phyloP scores from a whole-genome alignment of 2,329 filamentous ascomycete species.

The Aspergillus terreus region DNA sequence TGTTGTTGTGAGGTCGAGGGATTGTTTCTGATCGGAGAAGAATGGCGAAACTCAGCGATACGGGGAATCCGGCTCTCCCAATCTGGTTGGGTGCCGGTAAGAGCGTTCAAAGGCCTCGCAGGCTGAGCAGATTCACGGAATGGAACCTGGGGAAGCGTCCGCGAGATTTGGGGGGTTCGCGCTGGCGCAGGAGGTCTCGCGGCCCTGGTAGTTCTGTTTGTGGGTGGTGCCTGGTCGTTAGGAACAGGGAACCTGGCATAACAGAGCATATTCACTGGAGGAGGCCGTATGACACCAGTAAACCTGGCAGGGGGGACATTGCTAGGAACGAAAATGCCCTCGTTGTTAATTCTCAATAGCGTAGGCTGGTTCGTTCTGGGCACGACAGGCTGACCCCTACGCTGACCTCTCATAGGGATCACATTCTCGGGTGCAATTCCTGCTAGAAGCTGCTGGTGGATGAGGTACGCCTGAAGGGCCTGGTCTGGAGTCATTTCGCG shows the following conservation, averaged over 20 bases:
- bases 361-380: conserved; percentile 6
- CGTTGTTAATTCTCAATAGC: conserved; percentile 18
- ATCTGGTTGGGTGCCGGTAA: background rate
- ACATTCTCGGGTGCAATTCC: conserved; percentile 23
- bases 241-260: background rate
- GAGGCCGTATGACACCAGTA: conserved; percentile 12
- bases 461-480: conserved; percentile 22
- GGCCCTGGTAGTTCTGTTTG: background rate
- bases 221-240: background rate
- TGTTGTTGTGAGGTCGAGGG: background rate
- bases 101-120: background rate
- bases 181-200: background rate
- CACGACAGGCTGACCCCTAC: background rate
- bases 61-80: background rate
- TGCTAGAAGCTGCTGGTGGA: conserved; percentile 26
- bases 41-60: background rate
- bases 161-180: background rate
- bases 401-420: conserved; percentile 13
- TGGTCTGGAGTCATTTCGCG: conserved; percentile 2
- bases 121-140: background rate
- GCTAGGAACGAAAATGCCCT: conserved; percentile 14
- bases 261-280: conserved; percentile 1
- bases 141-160: background rate
- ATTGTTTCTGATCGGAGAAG: background rate
- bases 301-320: conserved; percentile 19